Percentiles rank a stretch among this genome's conserved stretches.
These are phyloP conservation scores for Cladophialophora psammophila DNA, from an alignment of 2,329 filamentous ascomycete species.

Conservation along the genomic window DNA sequence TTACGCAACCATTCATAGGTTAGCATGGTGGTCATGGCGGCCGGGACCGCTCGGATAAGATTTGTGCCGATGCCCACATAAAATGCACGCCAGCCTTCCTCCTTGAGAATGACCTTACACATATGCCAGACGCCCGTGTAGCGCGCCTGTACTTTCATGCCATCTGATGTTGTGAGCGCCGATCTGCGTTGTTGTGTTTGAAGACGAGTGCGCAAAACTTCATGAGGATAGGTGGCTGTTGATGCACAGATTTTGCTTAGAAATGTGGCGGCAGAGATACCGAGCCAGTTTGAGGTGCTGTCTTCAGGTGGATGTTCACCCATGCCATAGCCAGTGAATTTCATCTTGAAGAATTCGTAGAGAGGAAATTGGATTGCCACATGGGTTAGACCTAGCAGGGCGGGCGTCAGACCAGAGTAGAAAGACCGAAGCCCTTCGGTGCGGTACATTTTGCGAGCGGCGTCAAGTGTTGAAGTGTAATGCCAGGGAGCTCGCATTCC, in stretches of 20 bases:
- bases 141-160: conserved; percentile 62
- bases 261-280: conserved; percentile 86
- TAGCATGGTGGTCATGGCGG: conserved; percentile 95
- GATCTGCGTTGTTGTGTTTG: conserved; percentile 85
- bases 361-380: conserved; percentile 97
- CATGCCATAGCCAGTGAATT: conserved; percentile 89
- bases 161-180: conserved; percentile 60
- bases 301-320: conserved; percentile 69
- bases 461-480: conserved; percentile 87
- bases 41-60: conserved; percentile 93
- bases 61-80: conserved; percentile 98
- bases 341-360: conserved; percentile 91
- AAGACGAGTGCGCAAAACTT: conserved; percentile 89
- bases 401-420: conserved; percentile 92
- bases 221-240: conserved; percentile 94
- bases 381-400: conserved; percentile 88
- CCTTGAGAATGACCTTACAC: conserved; percentile 80
- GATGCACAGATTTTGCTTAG: conserved; percentile 94
- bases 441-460: conserved; percentile 93
- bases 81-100: conserved; percentile 96
- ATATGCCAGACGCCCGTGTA: conserved; percentile 85
- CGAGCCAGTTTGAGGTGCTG: conserved; percentile 74
- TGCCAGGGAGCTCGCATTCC: conserved; percentile 72
- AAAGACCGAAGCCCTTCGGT: conserved; percentile 89
- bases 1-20: conserved; percentile 84